Evolutionary conservation across 306 rosid species (phyloP).

Genomic region (Vigna hirtella): DNA sequence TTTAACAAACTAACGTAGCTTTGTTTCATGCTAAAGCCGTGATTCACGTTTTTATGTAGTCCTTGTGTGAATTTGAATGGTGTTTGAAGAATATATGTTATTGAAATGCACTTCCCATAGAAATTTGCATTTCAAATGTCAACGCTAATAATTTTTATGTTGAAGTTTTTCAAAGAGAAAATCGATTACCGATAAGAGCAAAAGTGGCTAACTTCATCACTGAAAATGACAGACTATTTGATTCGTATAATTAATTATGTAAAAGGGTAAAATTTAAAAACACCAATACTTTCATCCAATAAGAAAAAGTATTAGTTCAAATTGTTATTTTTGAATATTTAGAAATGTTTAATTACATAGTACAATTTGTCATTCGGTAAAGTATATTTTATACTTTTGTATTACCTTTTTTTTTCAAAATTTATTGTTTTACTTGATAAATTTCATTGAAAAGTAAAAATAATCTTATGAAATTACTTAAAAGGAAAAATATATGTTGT

Average conservation of each 20-base stretch:
- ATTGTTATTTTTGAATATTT: not conserved
- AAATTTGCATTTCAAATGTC: constrained; percentile 31
- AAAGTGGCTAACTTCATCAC: not conserved
- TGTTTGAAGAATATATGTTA: not conserved
- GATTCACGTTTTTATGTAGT: constrained; percentile 29
- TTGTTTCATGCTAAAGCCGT: not conserved
- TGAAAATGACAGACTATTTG: constrained; percentile 16
- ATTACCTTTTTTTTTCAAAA: not conserved
- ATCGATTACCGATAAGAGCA: not conserved
- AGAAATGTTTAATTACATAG: not conserved
- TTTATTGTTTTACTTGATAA: not conserved
- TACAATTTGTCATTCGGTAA: not conserved
- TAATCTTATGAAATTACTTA: not conserved
- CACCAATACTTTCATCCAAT: not conserved
- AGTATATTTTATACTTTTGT: not conserved
- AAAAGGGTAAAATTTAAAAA: not conserved
- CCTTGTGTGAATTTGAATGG: constrained; percentile 4
- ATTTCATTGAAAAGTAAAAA: not conserved
- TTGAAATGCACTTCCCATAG: not conserved
- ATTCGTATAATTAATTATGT: not conserved
- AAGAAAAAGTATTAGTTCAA: not conserved
- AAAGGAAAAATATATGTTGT: not conserved
- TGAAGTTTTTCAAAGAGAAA: not conserved
- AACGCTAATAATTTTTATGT: constrained; percentile 27
- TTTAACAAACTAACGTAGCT: not conserved